Conservation (phyloP, 352 stramenopile species). For the Pythium biforme region DNA sequence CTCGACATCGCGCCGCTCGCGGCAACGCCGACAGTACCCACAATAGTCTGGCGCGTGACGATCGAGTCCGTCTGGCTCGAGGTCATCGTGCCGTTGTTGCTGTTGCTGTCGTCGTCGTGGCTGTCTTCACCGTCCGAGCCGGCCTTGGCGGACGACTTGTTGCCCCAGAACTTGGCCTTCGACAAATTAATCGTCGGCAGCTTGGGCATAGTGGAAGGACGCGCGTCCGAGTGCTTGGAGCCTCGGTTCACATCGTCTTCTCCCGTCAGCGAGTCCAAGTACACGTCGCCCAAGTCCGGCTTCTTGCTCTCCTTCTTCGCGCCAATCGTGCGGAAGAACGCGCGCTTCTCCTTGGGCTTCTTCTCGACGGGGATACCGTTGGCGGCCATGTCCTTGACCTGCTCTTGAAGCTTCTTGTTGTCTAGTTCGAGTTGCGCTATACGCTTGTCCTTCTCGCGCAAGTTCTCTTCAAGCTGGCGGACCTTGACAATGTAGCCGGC, state of each 20-base stretch:
- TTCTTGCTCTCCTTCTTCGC: conserved; percentile 80
- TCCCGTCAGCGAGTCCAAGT: conserved; percentile 77
- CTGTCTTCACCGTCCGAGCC: conserved; percentile 51
- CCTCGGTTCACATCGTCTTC: conserved; percentile 65
- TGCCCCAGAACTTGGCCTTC: conserved; percentile 74
- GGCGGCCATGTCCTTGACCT: conserved; percentile 36
- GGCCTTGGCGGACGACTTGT: conserved; percentile 34
- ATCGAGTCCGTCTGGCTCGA: conserved; percentile 43
- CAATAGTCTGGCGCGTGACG: conserved; percentile 67
- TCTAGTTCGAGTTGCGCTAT: conserved; percentile 65
- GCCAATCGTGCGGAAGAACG: conserved; percentile 81
- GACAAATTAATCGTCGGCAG: conserved; percentile 61
- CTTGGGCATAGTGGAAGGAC: conserved; percentile 63
- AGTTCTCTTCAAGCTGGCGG: conserved; percentile 67
- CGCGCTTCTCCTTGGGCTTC: conserved; percentile 64
- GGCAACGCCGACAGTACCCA: conserved; percentile 72
- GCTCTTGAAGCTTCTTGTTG: conserved; percentile 74
- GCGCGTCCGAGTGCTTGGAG: conserved; percentile 49
- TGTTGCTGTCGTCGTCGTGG: conserved; percentile 18
- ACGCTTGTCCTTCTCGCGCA: conserved; percentile 76
- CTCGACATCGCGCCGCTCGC: conserved; percentile 76
- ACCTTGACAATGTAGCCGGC: conserved; percentile 74
- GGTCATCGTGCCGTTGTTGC: conserved; percentile 38
- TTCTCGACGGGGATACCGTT: conserved; percentile 52
- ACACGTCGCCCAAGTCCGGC: conserved; percentile 36